These are phyloP conservation scores for Gastrolobium bilobum DNA, from an alignment of 306 rosid genomes.

Conservation along the genomic window DNA sequence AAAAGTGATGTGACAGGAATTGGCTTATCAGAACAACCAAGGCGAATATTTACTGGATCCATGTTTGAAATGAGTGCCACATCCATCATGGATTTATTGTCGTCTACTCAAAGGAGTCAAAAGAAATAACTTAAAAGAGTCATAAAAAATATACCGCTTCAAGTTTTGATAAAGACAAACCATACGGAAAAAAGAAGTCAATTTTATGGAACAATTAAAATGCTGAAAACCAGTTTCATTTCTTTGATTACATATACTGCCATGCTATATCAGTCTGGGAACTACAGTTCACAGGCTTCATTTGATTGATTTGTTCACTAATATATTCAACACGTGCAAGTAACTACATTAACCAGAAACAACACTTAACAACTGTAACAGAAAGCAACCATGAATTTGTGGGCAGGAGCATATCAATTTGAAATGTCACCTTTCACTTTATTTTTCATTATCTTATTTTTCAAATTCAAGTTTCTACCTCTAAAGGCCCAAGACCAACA, in stretches of 20 bases:
- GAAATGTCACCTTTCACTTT: conserved; percentile 31
- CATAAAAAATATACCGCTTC: conserved; percentile 30
- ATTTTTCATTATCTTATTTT: conserved; percentile 19
- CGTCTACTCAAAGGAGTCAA: conserved; percentile 59
- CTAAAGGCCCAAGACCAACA: conserved; percentile 93
- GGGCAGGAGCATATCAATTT: background rate
- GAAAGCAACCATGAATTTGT: conserved; percentile 27
- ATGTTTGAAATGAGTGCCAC: conserved; percentile 68
- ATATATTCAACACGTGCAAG: conserved; percentile 4
- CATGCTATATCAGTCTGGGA: background rate
- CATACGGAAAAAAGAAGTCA: background rate
- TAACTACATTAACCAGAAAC: background rate
- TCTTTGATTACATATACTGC: background rate
- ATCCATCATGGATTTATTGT: conserved; percentile 83
- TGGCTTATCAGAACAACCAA: conserved; percentile 77
- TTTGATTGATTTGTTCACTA: conserved; percentile 5
- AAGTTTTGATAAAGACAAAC: conserved; percentile 21
- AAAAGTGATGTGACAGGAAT: conserved; percentile 58
- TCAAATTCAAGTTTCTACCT: conserved; percentile 58
- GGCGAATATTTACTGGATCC: conserved; percentile 72
- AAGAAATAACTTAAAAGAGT: conserved; percentile 25
- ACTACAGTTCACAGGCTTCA: conserved; percentile 25
- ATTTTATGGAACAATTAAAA: background rate
- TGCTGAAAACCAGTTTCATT: conserved; percentile 27
- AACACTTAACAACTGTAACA: conserved; percentile 68